Evolutionary conservation across 2,329 filamentous ascomycete species (phyloP).

Genomic region (Xylaria sp.): DNA sequence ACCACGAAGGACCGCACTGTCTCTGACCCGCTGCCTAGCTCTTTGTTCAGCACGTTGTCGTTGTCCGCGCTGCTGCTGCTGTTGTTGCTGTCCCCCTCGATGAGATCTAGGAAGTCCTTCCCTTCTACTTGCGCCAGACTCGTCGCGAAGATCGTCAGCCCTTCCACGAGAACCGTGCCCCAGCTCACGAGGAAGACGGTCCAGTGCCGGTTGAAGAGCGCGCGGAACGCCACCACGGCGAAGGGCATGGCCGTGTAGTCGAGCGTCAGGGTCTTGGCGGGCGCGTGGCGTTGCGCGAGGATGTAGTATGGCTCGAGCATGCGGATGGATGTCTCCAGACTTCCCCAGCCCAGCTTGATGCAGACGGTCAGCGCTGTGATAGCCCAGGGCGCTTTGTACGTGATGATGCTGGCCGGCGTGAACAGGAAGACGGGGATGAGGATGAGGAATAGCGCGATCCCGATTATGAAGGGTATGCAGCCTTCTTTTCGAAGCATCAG

Average conservation of each 20-base stretch:
- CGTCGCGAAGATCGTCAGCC: constrained; percentile 76
- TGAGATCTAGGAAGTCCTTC: constrained; percentile 63
- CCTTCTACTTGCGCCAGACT: constrained; percentile 74
- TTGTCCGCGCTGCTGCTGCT: neutral
- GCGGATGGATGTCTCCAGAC: constrained; percentile 75
- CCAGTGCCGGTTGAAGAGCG: constrained; percentile 71
- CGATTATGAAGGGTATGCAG: constrained; percentile 69
- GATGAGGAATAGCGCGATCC: constrained; percentile 65
- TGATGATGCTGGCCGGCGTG: constrained; percentile 63
- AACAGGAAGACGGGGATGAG: constrained; percentile 74
- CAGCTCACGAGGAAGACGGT: constrained; percentile 76
- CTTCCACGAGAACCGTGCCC: constrained; percentile 77
- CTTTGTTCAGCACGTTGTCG: constrained; percentile 40
- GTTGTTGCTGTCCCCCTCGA: constrained; percentile 27
- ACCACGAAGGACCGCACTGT: constrained; percentile 73
- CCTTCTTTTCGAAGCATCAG: constrained; percentile 72
- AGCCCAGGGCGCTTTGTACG: constrained; percentile 72
- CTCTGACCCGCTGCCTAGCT: constrained; percentile 66
- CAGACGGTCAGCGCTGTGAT: constrained; percentile 73
- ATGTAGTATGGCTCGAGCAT: constrained; percentile 82
- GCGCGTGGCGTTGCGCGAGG: constrained; percentile 72
- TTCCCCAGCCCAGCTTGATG: constrained; percentile 76
- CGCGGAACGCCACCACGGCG: constrained; percentile 70
- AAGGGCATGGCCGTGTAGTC: constrained; percentile 81
- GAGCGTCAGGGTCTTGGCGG: constrained; percentile 72